Evolutionary conservation across 2,329 filamentous ascomycete species (phyloP).

Genomic region (Scedosporium apiospermum): DNA sequence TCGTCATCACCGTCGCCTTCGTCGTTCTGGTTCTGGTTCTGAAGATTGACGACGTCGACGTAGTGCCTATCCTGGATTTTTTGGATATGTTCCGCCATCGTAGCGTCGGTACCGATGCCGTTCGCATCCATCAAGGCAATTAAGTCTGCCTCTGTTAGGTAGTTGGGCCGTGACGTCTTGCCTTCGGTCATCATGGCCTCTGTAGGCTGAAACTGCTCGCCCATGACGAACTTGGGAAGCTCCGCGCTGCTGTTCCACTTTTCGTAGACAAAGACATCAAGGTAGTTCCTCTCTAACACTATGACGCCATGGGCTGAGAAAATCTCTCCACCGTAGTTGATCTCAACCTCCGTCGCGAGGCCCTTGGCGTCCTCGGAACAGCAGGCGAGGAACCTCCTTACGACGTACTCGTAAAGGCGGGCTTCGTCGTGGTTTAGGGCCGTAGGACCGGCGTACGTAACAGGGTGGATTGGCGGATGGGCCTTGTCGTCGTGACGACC

Average conservation of each 20-base stretch:
- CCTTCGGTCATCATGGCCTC: conserved; percentile 86
- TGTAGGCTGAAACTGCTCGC: conserved; percentile 76
- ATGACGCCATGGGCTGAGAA: conserved; percentile 79
- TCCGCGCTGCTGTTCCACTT: conserved; percentile 86
- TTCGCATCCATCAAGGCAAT: conserved; percentile 98
- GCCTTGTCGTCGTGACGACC: conserved; percentile 92
- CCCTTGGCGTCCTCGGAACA: conserved; percentile 92
- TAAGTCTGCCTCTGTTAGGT: conserved; percentile 89
- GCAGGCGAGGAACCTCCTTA: conserved; percentile 84
- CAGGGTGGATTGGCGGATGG: conserved; percentile 92
- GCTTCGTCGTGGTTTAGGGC: conserved; percentile 59
- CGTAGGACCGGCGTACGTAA: conserved; percentile 66
- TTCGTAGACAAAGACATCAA: conserved; percentile 93
- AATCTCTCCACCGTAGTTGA: conserved; percentile 71
- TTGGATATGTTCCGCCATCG: conserved; percentile 96
- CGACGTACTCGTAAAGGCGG: conserved; percentile 85
- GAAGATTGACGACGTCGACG: conserved; percentile 52
- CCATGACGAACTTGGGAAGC: conserved; percentile 68
- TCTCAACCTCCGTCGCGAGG: conserved; percentile 72
- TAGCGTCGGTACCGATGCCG: conserved; percentile 95
- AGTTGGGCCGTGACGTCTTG: conserved; percentile 75
- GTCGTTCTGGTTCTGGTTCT: conserved; percentile 25
- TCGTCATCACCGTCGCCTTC: conserved; percentile 28
- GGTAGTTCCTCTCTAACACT: conserved; percentile 82
- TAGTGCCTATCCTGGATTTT: conserved; percentile 91